phyloP scores from a whole-genome alignment of 2,329 filamentous ascomycete species.

The Colletotrichum echinochloae region DNA sequence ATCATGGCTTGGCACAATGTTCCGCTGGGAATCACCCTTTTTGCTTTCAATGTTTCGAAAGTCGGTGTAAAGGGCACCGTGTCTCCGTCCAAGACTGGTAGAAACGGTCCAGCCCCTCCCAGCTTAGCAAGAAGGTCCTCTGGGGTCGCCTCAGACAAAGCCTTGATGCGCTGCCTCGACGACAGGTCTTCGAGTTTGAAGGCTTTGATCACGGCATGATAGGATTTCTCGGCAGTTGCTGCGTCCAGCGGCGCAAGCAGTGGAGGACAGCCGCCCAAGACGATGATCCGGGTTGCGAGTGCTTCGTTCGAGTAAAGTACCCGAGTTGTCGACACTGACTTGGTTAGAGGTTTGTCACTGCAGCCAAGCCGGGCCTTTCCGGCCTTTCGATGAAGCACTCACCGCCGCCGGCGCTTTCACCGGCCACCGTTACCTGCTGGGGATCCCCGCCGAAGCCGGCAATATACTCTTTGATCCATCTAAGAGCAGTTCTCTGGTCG shows the following conservation, averaged over 20 bases:
- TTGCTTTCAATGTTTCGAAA: neutral
- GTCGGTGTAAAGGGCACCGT: conserved; percentile 8
- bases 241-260: neutral
- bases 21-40: neutral
- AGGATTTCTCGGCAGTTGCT: conserved; percentile 3
- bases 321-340: neutral
- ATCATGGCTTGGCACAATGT: conserved; percentile 11
- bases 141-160: neutral
- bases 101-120: neutral
- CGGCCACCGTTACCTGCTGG: conserved; percentile 51
- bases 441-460: conserved; percentile 51
- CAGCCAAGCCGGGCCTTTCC: neutral
- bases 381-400: conserved; percentile 37
- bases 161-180: neutral
- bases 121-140: conserved; percentile 4
- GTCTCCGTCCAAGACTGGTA: conserved; percentile 15
- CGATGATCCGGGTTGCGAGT: neutral
- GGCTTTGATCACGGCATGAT: neutral
- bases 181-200: neutral
- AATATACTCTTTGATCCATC: conserved; percentile 51
- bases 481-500: conserved; percentile 51
- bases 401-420: conserved; percentile 62
- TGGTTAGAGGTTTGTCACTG: neutral
- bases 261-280: conserved; percentile 8
- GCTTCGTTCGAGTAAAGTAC: conserved; percentile 14